Evolutionary conservation across 73 alveolate species (phyloP).

Genomic region (Symbiodinium pilosum): DNA sequence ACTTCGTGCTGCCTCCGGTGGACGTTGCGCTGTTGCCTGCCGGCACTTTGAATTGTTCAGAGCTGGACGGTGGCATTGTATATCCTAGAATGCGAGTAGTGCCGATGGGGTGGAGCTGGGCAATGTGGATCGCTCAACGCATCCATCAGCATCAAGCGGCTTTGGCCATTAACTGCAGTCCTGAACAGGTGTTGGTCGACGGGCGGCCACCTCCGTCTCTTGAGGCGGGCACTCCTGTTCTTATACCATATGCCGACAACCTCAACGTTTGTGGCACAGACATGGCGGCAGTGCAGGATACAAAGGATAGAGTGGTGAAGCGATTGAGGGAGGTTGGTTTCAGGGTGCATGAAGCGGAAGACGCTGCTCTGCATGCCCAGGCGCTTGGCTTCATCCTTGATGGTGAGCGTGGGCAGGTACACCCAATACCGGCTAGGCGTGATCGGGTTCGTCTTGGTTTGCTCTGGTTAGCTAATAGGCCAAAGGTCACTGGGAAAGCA

Average conservation of each 20-base stretch:
- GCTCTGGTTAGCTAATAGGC: neutral
- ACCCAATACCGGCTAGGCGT: neutral
- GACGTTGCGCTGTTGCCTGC: neutral
- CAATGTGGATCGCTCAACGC: constrained; percentile 13
- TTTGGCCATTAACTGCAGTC: neutral
- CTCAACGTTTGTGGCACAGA: constrained; percentile 10
- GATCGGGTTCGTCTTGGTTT: neutral
- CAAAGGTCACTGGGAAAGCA: neutral
- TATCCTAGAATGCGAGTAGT: neutral
- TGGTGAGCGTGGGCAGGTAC: neutral
- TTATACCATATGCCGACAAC: constrained; percentile 50
- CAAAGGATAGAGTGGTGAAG: neutral
- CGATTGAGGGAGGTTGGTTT: neutral
- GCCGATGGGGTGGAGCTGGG: constrained; percentile 57
- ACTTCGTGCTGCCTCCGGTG: neutral
- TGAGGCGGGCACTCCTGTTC: neutral
- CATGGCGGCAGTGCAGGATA: neutral
- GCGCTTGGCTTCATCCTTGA: constrained; percentile 21
- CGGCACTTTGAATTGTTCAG: neutral
- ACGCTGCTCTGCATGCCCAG: neutral
- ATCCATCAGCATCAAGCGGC: neutral
- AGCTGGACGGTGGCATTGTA: no score
- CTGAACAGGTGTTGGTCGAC: neutral
- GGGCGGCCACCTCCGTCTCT: constrained; percentile 28
- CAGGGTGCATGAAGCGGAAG: constrained; percentile 35